Conservation (phyloP, 2,329 filamentous ascomycete species). For the Trichophaea hybrida region DNA sequence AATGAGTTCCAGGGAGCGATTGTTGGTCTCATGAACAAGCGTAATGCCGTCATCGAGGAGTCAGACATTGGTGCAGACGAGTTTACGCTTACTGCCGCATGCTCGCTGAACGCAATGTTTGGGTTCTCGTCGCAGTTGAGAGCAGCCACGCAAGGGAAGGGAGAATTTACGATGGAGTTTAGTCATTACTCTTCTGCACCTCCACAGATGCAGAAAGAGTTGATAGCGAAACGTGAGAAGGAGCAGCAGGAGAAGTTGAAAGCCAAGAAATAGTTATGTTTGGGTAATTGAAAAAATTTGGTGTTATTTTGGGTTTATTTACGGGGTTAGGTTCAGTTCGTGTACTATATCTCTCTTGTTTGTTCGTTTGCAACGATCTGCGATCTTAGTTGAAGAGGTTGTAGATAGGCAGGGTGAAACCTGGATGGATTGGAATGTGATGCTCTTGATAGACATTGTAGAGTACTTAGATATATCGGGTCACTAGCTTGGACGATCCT, state of each 20-base stretch:
- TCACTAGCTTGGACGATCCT: not conserved
- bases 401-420: not conserved
- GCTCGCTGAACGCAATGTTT: constrained; percentile 93
- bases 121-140: constrained; percentile 84
- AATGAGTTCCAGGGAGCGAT: constrained; percentile 97
- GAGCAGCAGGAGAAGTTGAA: constrained; percentile 46
- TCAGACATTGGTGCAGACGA: constrained; percentile 89
- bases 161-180: constrained; percentile 98
- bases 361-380: not conserved
- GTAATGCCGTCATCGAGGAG: constrained; percentile 85
- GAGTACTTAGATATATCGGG: not conserved
- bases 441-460: not conserved
- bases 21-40: constrained; percentile 90
- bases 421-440: not conserved
- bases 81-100: constrained; percentile 83
- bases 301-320: not conserved
- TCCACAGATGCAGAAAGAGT: constrained; percentile 70
- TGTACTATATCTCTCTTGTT: not conserved
- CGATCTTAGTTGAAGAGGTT: not conserved
- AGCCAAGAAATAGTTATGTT: not conserved
- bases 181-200: constrained; percentile 85
- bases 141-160: constrained; percentile 92
- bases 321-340: not conserved
- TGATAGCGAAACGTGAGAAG: constrained; percentile 54
- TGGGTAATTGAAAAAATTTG: not conserved